Percentiles rank a stretch among this genome's conserved stretches.
Conservation (phyloP, 306 rosid genomes). For the Herpetospermum pedunculosum region DNA sequence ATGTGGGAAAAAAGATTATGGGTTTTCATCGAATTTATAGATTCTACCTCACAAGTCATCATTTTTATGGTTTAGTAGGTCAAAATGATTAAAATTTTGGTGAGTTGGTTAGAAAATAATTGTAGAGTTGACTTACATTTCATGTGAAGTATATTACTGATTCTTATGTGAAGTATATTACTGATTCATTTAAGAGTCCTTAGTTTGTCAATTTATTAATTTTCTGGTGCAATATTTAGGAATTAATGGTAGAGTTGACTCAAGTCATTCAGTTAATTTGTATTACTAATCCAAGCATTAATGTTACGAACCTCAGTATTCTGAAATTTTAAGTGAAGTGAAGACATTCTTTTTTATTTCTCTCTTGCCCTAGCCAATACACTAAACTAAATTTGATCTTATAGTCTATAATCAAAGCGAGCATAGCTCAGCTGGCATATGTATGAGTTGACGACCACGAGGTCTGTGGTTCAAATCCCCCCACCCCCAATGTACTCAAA, state of each 20-base stretch:
- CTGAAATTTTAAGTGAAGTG: conserved; percentile 25
- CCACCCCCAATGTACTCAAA: too few relatives aligned
- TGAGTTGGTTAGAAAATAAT: neutral
- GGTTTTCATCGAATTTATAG: neutral
- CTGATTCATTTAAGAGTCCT: neutral
- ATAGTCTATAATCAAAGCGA: too few relatives aligned
- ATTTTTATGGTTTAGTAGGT: neutral
- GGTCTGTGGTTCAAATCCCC: too few relatives aligned
- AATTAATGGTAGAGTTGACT: neutral
- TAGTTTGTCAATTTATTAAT: neutral
- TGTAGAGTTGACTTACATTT: neutral
- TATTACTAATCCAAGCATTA: neutral
- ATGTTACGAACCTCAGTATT: neutral
- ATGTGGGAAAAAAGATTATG: neutral
- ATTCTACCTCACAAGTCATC: neutral
- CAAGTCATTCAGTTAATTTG: neutral
- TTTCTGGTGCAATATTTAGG: neutral
- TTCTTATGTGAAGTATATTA: neutral
- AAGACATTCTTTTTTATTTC: conserved; percentile 22
- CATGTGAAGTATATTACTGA: neutral
- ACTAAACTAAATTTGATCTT: neutral
- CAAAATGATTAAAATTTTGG: neutral
- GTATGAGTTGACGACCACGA: too few relatives aligned
- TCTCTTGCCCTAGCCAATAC: conserved; percentile 22
- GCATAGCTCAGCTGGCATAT: too few relatives aligned